These are phyloP conservation scores for Physcomitrellopsis africana DNA, from an alignment of 225 moss, liverwort and hornwort species.

Conservation along the genomic window DNA sequence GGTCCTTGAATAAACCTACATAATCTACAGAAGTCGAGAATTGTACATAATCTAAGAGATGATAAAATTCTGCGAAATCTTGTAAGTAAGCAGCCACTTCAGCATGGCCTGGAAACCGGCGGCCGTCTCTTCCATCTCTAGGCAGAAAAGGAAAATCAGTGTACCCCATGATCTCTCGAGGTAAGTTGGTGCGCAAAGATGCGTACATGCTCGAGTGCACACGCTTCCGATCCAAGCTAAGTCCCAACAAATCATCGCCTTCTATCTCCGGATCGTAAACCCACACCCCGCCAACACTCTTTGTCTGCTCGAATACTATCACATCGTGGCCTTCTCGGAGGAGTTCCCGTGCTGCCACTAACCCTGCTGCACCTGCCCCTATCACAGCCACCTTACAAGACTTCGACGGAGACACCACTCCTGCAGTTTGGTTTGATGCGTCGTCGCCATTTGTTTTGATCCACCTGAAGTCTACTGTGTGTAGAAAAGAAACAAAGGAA, in stretches of 20 bases:
- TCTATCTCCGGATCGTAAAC: conserved; percentile 65
- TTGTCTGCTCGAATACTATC: conserved; percentile 64
- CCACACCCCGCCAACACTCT: conserved; percentile 83
- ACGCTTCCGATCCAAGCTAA: conserved; percentile 40
- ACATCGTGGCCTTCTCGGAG: conserved; percentile 66
- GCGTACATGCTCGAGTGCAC: conserved; percentile 86
- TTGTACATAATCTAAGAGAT: conserved; percentile 42
- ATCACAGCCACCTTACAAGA: conserved; percentile 76
- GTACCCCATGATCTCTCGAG: conserved; percentile 85
- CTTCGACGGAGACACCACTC: neutral
- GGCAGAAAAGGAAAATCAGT: conserved; percentile 78
- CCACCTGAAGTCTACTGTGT: neutral
- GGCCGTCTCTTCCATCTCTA: conserved; percentile 53
- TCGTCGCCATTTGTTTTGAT: neutral
- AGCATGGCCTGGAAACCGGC: conserved; percentile 67
- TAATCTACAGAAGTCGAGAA: conserved; percentile 65
- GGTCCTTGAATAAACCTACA: conserved; percentile 37
- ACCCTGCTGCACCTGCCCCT: conserved; percentile 88
- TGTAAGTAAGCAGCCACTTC: conserved; percentile 74
- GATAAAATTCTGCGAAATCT: conserved; percentile 60
- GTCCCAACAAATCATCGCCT: conserved; percentile 62
- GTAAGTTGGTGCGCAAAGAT: conserved; percentile 78
- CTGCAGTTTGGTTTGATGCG: conserved; percentile 7
- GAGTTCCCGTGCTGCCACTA: conserved; percentile 80
- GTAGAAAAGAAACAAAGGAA: neutral